Percentiles rank a stretch among this genome's conserved stretches.
These are phyloP conservation scores for Inga leiocalycina DNA, from an alignment of 306 rosid genomes.

Conservation along the genomic window DNA sequence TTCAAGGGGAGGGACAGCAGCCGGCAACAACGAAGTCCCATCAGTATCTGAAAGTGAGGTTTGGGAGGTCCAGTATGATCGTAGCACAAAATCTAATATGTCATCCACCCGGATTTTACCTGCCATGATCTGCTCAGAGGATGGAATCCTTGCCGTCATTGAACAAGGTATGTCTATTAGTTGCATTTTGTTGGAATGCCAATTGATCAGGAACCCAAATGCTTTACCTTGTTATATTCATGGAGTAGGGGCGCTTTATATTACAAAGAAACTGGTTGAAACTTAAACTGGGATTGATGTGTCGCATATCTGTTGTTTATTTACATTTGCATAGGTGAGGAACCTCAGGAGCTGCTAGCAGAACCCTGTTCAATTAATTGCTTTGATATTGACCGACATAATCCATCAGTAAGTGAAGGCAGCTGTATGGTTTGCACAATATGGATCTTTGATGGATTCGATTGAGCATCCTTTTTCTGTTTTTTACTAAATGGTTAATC, in stretches of 20 bases:
- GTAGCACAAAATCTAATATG: constrained; percentile 59
- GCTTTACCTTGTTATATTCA: background rate
- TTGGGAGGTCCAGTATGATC: constrained; percentile 96
- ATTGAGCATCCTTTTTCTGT: background rate
- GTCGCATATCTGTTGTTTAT: constrained; percentile 3
- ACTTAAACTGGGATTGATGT: constrained; percentile 22
- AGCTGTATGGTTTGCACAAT: constrained; percentile 14
- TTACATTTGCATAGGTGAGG: constrained; percentile 57
- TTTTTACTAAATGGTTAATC: constrained; percentile 2
- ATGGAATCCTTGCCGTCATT: constrained; percentile 77
- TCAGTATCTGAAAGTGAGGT: constrained; percentile 87
- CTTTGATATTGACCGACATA: constrained; percentile 82
- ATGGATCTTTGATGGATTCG: background rate
- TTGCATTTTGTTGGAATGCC: constrained; percentile 26
- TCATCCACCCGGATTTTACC: constrained; percentile 79
- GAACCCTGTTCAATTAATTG: constrained; percentile 96
- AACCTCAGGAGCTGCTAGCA: constrained; percentile 73
- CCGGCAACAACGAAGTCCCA: constrained; percentile 40
- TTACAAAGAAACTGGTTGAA: background rate
- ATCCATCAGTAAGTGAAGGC: constrained; percentile 72
- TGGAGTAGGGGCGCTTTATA: background rate
- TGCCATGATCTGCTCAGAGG: constrained; percentile 90
- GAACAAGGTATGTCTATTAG: constrained; percentile 68
- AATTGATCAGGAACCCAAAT: constrained; percentile 15
- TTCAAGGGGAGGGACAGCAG: constrained; percentile 60